Evolutionary conservation across 2,329 filamentous ascomycete species (phyloP), one percentile per base, ranked within the genome.

Genomic region (Samsoniella hepiali): DNA sequence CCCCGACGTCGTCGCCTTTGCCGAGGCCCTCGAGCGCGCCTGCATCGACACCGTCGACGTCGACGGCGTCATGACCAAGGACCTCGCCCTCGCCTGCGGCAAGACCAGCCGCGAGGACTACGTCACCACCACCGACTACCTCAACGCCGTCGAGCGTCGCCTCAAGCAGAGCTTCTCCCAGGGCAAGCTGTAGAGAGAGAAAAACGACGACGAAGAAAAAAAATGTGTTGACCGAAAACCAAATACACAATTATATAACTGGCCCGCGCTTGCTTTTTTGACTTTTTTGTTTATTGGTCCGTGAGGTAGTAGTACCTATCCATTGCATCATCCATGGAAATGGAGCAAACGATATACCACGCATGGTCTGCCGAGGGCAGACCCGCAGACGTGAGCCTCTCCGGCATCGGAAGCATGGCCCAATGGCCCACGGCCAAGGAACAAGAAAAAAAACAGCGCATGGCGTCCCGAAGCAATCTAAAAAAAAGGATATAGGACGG

Each of bases 51-150:
- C 94, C 32, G 95, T 99, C 69, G 91, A 98, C 76, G 78, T 91
- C 64, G 94, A 98, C 74, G 91, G 91, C 67, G 90, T 98, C 81
- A 99, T 98, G 95, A 99, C 95, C 77, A 99, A 99, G 88, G 95
- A 99, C 79, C 81, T 99, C 71, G 95, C 95, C n/a, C 86, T 98
- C 65, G 91, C 93, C 56, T 95, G 91, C 76, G 95, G 95, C 72
- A 93, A 93, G 84, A 93, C 89, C 72, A 89, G 86, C 66, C 86
- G 91, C 69, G 86, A 86, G 71, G 89, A 91, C 74, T 98, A 93
- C 80, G 95, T 96, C 70, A 97, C 93, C 60, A 98, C 94, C 64
- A 86, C 83, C 70, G 90, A 96, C 81, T 99, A 98, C 82, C 81
- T 99, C 74, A 86, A 90, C 73, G 94, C 94, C 47, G 94, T 98